A percentile compares a stretch with the other conserved stretches of the same genome.
Conservation (phyloP, 257 asterid species). For the Solanum piurae region DNA sequence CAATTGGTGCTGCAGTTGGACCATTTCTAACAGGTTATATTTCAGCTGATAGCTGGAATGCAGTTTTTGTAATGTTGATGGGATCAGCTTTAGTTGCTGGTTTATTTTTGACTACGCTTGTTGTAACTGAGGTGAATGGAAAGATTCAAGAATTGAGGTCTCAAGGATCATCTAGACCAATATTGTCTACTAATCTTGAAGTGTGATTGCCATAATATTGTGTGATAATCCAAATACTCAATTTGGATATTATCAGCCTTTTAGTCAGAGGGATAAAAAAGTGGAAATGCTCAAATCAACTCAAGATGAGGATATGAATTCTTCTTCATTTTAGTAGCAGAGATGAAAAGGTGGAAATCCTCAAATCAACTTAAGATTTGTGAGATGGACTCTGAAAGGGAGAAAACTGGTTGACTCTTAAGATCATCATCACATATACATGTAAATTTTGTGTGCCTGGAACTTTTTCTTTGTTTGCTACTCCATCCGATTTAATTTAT, state of each 20-base stretch:
- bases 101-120: conserved; percentile 68
- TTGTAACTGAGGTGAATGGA: conserved; percentile 66
- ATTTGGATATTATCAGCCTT: not conserved
- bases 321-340: not conserved
- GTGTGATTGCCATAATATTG: conserved; percentile 23
- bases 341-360: not conserved
- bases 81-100: conserved; percentile 81
- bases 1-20: conserved; percentile 94
- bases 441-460: not conserved
- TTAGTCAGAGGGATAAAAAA: not conserved
- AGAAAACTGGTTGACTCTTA: not conserved
- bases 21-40: conserved; percentile 86
- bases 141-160: conserved; percentile 44
- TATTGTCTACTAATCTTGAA: conserved; percentile 15
- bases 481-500: too few species aligned
- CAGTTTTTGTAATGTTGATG: conserved; percentile 85
- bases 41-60: conserved; percentile 80
- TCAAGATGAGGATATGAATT: not conserved
- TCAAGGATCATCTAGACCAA: conserved; percentile 12
- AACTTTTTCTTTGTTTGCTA: not conserved
- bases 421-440: not conserved
- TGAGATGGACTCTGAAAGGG: not conserved
- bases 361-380: not conserved
- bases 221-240: not conserved
- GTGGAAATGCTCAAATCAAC: not conserved